phyloP scores from a whole-genome alignment of 257 asterid genomes.

The Plantago elongata region DNA sequence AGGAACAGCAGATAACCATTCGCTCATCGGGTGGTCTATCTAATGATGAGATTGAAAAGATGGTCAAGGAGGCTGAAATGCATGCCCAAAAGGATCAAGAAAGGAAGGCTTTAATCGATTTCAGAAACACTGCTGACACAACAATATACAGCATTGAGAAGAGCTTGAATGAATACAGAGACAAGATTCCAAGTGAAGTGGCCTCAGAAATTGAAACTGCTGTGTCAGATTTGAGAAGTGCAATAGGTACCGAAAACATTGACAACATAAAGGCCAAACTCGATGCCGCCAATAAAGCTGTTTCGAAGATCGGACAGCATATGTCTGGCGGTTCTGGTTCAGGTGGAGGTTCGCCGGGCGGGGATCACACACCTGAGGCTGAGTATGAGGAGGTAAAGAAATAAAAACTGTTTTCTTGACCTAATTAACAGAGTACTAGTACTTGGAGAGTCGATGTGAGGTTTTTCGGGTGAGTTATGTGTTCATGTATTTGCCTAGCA shows the following conservation, averaged over 20 bases:
- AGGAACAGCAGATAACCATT: slow-evolving; percentile 73
- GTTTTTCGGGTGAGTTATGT: no score
- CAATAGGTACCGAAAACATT: slow-evolving; percentile 32
- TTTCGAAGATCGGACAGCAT: slow-evolving; percentile 70
- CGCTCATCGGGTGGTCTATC: slow-evolving; percentile 71
- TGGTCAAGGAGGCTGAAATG: slow-evolving; percentile 25
- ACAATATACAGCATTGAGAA: slow-evolving; percentile 60
- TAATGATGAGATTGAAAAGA: slow-evolving; percentile 52
- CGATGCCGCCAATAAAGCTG: slow-evolving; percentile 65
- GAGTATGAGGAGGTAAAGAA: slow-evolving; percentile 81
- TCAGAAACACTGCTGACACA: slow-evolving; percentile 57
- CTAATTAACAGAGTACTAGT: no score
- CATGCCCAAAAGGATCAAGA: slow-evolving; percentile 63
- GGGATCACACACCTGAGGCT: slow-evolving; percentile 61
- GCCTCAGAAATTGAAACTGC: slow-evolving; percentile 57
- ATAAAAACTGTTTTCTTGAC: slow-evolving; percentile 19
- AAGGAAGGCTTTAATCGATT: slow-evolving; percentile 54
- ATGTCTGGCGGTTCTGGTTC: slow-evolving; percentile 51
- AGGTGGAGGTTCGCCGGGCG: slow-evolving; percentile 54
- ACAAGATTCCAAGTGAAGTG: slow-evolving; percentile 44
- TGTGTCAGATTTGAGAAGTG: slow-evolving; percentile 46
- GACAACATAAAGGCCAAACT: slow-evolving; percentile 57
- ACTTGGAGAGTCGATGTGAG: no score
- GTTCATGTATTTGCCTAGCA: no score
- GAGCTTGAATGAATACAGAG: slow-evolving; percentile 31